These are phyloP conservation scores for Sodiomyces alkalinus DNA, from an alignment of 2,329 filamentous ascomycete species.

Conservation along the genomic window DNA sequence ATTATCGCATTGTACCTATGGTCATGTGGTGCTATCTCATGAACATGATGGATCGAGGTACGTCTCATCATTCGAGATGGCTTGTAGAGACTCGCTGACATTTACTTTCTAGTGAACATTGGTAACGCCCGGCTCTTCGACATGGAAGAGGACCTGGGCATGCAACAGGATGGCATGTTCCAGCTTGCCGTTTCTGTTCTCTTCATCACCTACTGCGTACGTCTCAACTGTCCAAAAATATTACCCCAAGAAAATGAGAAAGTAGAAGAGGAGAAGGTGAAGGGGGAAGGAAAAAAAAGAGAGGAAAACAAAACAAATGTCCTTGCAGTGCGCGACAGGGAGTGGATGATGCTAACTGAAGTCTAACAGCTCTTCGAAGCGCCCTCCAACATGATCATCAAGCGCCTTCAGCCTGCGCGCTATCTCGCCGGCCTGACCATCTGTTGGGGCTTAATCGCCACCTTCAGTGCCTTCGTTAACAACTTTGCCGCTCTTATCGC, in stretches of 20 bases:
- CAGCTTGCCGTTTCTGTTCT: conserved; percentile 34
- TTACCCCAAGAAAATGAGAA: too few relatives aligned
- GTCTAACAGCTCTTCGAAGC: conserved; percentile 19
- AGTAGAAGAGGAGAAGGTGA: too few relatives aligned
- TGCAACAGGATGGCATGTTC: conserved; percentile 37
- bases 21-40: conserved; percentile 18
- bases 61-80: not conserved
- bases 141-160: conserved; percentile 40
- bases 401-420: conserved; percentile 22
- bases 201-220: conserved; percentile 25
- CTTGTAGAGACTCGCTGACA: conserved; percentile 1
- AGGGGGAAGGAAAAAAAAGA: too few relatives aligned
- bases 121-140: conserved; percentile 48
- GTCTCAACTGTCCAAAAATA: too few relatives aligned
- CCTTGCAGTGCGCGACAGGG: too few relatives aligned
- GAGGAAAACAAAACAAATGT: too few relatives aligned
- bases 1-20: conserved; percentile 16
- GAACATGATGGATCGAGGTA: conserved; percentile 21
- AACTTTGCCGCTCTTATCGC: conserved; percentile 38
- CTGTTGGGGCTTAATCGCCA: conserved; percentile 37
- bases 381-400: conserved; percentile 23
- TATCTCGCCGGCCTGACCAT: conserved; percentile 22
- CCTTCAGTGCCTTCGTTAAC: conserved; percentile 39
- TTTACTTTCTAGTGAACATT: conserved; percentile 34
- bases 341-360: not conserved